Conservation (phyloP, 2,329 filamentous ascomycete genomes). For the Emmonsia crescens region DNA sequence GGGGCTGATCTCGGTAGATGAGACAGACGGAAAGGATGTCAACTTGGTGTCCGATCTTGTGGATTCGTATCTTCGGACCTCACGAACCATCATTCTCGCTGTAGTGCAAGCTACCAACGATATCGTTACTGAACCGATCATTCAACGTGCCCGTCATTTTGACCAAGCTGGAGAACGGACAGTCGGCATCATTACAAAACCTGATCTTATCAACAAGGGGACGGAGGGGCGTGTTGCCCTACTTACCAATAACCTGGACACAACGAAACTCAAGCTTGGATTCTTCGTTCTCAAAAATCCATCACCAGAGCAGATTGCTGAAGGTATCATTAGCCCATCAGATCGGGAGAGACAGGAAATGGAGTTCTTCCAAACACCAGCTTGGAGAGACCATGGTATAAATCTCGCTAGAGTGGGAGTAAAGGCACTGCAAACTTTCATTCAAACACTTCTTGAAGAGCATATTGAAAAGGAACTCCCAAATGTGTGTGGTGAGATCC, state of each 20-base stretch:
- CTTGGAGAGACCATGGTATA: constrained; percentile 23
- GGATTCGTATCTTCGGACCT: constrained; percentile 29
- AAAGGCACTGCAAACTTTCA: constrained; percentile 27
- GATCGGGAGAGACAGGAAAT: no score
- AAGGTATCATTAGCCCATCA: no score
- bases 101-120: constrained; percentile 37
- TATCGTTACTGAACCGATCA: constrained; percentile 37
- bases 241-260: constrained; percentile 2
- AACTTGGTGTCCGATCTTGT: constrained; percentile 31
- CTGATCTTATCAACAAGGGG: constrained; percentile 39
- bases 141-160: constrained; percentile 28
- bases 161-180: constrained; percentile 32
- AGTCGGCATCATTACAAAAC: constrained; percentile 46
- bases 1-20: constrained; percentile 31
- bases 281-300: constrained; percentile 8
- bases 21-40: constrained; percentile 27
- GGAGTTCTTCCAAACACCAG: no score
- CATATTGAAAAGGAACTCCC: constrained; percentile 35
- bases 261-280: constrained; percentile 7
- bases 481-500: constrained; percentile 24
- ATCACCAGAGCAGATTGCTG: background rate
- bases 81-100: constrained; percentile 32
- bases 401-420: constrained; percentile 32
- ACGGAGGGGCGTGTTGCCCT: constrained; percentile 5
- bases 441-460: constrained; percentile 33